Evolutionary conservation across 306 rosid species (phyloP).

Genomic region (Castanea sativa): DNA sequence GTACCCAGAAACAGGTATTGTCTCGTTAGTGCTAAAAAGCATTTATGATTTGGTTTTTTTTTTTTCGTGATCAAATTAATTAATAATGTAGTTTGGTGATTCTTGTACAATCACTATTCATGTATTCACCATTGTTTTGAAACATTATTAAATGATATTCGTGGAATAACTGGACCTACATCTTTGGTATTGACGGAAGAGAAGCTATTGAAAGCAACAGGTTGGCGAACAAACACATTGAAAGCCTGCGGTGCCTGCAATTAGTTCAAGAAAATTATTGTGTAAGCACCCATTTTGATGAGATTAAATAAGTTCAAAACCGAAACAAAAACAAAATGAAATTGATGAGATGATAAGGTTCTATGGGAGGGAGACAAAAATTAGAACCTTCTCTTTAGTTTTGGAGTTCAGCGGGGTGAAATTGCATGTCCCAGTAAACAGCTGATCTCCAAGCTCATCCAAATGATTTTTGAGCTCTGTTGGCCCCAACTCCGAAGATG

Average conservation of each 20-base stretch:
- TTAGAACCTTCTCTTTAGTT: constrained; percentile 40
- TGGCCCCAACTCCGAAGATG: constrained; percentile 51
- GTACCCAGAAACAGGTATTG: too few species aligned
- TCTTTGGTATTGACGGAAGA: constrained; percentile 60
- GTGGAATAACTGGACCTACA: constrained; percentile 44
- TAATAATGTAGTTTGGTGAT: background rate
- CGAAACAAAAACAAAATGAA: background rate
- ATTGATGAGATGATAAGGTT: background rate
- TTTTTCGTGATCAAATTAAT: background rate
- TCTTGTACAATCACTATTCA: too few species aligned
- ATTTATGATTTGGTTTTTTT: too few species aligned
- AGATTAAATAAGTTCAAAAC: background rate
- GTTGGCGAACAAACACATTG: constrained; percentile 60
- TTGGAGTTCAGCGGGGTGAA: constrained; percentile 49
- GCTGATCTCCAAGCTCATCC: constrained; percentile 85
- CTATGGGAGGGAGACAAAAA: too few species aligned
- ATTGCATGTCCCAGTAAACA: constrained; percentile 78
- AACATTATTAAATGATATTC: background rate
- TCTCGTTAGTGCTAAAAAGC: too few species aligned
- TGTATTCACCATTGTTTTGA: too few species aligned
- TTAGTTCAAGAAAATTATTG: background rate
- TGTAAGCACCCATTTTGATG: background rate
- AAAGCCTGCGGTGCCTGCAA: constrained; percentile 73
- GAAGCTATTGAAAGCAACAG: constrained; percentile 42
- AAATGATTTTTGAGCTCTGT: constrained; percentile 70